phyloP scores from a whole-genome alignment of 108 stramenopile species.

The Skeletonema costatum region DNA sequence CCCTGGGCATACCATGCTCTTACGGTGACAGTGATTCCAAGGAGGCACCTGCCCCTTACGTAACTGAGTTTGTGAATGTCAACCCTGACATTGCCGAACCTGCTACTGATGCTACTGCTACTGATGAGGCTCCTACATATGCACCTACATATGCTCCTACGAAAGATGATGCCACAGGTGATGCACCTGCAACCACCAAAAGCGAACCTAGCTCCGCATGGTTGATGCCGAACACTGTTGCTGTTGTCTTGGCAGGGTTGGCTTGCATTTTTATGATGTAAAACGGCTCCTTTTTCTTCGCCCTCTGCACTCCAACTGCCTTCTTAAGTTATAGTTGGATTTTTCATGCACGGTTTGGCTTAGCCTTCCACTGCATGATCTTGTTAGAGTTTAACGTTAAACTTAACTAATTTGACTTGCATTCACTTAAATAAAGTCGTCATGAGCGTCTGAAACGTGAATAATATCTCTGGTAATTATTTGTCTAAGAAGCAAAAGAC shows the following conservation, averaged over 20 bases:
- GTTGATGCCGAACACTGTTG: not conserved
- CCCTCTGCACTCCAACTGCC: not conserved
- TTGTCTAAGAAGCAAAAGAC: not conserved
- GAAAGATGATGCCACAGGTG: too few species aligned
- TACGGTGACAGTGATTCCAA: not conserved
- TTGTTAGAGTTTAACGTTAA: not conserved
- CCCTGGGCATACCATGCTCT: not conserved
- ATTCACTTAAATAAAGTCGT: too few species aligned
- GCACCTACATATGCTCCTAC: too few species aligned
- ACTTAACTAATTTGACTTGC: not conserved
- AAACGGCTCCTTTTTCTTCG: not conserved
- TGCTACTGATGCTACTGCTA: too few species aligned
- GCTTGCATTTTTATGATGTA: not conserved
- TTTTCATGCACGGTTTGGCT: not conserved
- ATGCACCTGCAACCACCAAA: too few species aligned
- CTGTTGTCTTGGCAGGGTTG: not conserved
- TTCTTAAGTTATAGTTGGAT: not conserved
- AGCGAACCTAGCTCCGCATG: too few species aligned
- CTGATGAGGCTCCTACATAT: too few species aligned
- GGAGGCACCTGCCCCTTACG: not conserved
- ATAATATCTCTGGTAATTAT: not conserved
- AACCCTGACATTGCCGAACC: too few species aligned
- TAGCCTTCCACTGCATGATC: not conserved
- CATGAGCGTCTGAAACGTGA: too few species aligned
- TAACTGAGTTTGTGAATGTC: too few species aligned